Percentiles rank a stretch among this genome's conserved stretches.
Evolutionary conservation across 164 flowering plant genomes (phyloP).

Genomic region (Malania oleifera): DNA sequence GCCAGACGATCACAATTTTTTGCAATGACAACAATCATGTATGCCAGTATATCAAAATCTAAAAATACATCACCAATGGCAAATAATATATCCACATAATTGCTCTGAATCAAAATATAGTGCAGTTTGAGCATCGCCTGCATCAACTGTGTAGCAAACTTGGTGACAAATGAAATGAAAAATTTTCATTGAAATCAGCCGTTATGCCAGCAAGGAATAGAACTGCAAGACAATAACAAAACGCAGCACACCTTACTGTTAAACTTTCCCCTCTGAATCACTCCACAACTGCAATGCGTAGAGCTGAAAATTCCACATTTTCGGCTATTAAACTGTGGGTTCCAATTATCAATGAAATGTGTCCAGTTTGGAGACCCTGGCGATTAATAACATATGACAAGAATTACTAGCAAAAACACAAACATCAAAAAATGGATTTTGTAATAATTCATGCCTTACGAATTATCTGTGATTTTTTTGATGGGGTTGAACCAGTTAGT

Average conservation of each 20-base stretch:
- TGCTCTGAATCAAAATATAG: neutral
- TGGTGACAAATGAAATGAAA: too few species aligned
- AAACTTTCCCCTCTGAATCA: conserved; percentile 87
- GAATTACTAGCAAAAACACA: conserved; percentile 7
- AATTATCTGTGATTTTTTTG: conserved; percentile 62
- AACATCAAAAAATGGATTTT: neutral
- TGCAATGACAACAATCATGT: neutral
- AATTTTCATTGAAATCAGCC: neutral
- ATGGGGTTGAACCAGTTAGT: conserved; percentile 80
- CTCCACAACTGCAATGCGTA: conserved; percentile 89
- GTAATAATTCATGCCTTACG: conserved; percentile 52
- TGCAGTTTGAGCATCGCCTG: neutral
- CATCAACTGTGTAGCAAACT: neutral
- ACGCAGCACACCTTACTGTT: conserved; percentile 75
- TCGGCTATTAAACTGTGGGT: conserved; percentile 89
- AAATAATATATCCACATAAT: neutral
- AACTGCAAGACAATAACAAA: neutral
- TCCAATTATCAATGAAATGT: conserved; percentile 80
- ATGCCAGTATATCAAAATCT: neutral
- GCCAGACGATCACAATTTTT: too few species aligned
- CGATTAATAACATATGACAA: conserved; percentile 12
- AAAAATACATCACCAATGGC: neutral
- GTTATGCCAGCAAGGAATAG: neutral
- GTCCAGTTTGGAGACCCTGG: conserved; percentile 83
- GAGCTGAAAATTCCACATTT: conserved; percentile 61